Evolutionary conservation across 192 early-diverging fungal genomes (phyloP), one percentile per base, ranked within the genome.

Genomic region (Coemansia sp.): DNA sequence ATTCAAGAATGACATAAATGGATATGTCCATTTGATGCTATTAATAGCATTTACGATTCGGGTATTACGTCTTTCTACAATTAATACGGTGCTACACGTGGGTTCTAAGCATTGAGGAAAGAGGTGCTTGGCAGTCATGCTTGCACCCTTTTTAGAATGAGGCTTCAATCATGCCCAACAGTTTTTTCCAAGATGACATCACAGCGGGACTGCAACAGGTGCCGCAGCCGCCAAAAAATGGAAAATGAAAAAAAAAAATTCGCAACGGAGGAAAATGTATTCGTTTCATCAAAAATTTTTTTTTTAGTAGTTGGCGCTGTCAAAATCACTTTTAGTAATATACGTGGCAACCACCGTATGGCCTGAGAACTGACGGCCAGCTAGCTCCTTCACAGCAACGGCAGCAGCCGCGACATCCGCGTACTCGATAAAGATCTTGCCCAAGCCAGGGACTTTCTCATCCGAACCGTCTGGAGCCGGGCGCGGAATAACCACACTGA

Each of bases 341-440:
- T 89, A 98, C 14, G 93, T 87, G 9, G 95, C 90, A 62, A 99
- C 78, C 36, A 99, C 96, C 4, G 95, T 99, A 29, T 96, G 86
- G 36, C 94, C 93, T 48, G 90, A 90, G 77, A 99, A 99, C 84
- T 92, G 94, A 38, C 97, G 88, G 36, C 97, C 97, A 25, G 95
- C 94, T 48, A 99, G 84, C 12, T 94, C 87, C 19, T 87, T 86
- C 36, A 94, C 78, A 1, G 97, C 97, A 2, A 72, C 67, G 6
- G 85, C 84, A 19, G 90, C 84, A 61, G 92, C 76, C 3, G 91
- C 89, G 0, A 72, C 72, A 14, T 67, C 79, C 19, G 73, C 74
- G 68, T 86, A 99, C 73, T 91, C 82, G 48, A 98, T 89, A 86
- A 94, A 97, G 65, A 98, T 93, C 94, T 95, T 97, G 74, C 94